Evolutionary conservation across 805 yeast species (phyloP).

Genomic region (Ogataea pini): DNA sequence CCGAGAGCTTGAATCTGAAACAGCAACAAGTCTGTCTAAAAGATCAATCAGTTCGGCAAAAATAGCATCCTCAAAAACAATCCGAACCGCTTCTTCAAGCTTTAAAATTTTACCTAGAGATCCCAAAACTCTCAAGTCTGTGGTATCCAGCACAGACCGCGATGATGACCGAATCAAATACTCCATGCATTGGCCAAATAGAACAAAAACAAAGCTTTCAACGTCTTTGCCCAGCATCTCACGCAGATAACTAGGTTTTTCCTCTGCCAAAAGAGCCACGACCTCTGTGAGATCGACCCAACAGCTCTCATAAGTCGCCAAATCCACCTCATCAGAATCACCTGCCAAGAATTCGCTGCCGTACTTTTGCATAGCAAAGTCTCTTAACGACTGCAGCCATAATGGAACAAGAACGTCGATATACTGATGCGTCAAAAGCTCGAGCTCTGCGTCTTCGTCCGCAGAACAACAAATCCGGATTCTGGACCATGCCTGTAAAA

Average conservation of each 20-base stretch:
- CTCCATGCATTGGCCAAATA: slow-evolving; percentile 84
- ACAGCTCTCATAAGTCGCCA: slow-evolving; percentile 51
- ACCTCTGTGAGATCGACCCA: slow-evolving; percentile 84
- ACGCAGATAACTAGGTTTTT: slow-evolving; percentile 45
- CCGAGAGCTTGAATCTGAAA: slow-evolving; percentile 38
- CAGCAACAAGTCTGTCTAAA: background rate
- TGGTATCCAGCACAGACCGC: slow-evolving; percentile 19
- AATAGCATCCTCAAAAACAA: slow-evolving; percentile 64
- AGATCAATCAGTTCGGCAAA: slow-evolving; percentile 73
- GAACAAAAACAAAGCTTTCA: slow-evolving; percentile 68
- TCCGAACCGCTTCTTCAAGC: slow-evolving; percentile 54
- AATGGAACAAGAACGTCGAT: slow-evolving; percentile 63
- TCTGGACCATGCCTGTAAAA: slow-evolving; percentile 75
- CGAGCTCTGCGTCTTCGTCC: slow-evolving; percentile 45
- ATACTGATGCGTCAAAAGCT: slow-evolving; percentile 54
- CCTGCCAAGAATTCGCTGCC: slow-evolving; percentile 34
- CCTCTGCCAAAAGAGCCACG: slow-evolving; percentile 61
- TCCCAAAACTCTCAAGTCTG: slow-evolving; percentile 39
- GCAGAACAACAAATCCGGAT: slow-evolving; percentile 39
- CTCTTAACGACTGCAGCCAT: slow-evolving; percentile 78
- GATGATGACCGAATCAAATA: slow-evolving; percentile 52
- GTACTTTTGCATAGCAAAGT: slow-evolving; percentile 68
- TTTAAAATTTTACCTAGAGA: slow-evolving; percentile 59
- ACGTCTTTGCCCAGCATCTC: slow-evolving; percentile 57
- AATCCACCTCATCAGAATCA: slow-evolving; percentile 46